These are phyloP conservation scores for Globisporangium alternatum DNA, from an alignment of 352 stramenopile species.

Conservation along the genomic window DNA sequence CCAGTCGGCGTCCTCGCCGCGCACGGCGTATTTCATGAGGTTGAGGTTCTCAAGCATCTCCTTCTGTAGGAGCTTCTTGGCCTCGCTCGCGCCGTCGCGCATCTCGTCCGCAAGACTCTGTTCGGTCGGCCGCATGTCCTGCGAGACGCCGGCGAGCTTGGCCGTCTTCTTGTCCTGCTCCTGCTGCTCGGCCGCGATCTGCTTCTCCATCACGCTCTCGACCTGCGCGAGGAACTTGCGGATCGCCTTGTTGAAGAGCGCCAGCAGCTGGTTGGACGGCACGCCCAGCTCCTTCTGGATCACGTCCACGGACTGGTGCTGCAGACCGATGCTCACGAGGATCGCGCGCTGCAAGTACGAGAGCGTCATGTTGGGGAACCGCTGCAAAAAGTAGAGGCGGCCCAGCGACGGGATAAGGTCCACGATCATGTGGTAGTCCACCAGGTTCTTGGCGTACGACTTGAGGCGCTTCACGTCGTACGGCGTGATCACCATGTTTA, in stretches of 20 bases:
- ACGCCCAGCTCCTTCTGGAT: conserved; percentile 93
- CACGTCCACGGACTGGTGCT: conserved; percentile 92
- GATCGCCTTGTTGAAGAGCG: conserved; percentile 98
- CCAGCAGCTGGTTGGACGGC: conserved; percentile 94
- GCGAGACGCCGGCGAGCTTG: conserved; percentile 44
- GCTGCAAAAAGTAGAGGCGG: conserved; percentile 95
- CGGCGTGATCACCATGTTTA: conserved; percentile 92
- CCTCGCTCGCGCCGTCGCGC: conserved; percentile 66
- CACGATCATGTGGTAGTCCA: conserved; percentile 99
- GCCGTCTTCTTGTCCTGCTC: conserved; percentile 67
- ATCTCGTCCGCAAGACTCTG: conserved; percentile 83
- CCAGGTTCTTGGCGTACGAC: conserved; percentile 98
- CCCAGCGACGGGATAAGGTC: conserved; percentile 95
- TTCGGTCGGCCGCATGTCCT: conserved; percentile 81
- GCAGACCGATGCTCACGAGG: conserved; percentile 93
- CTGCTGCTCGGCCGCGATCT: conserved; percentile 82
- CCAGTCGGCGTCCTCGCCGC: conserved; percentile 93
- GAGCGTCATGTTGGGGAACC: conserved; percentile 91
- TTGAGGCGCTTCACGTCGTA: conserved; percentile 98
- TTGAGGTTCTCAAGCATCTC: conserved; percentile 86
- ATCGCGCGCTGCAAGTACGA: conserved; percentile 95
- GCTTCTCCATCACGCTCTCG: conserved; percentile 74
- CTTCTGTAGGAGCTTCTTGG: conserved; percentile 80
- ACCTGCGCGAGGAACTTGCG: conserved; percentile 88
- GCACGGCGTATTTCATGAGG: conserved; percentile 95